Evolutionary conservation across 352 stramenopile species (phyloP).

Genomic region (Phytophthora ohioensis): DNA sequence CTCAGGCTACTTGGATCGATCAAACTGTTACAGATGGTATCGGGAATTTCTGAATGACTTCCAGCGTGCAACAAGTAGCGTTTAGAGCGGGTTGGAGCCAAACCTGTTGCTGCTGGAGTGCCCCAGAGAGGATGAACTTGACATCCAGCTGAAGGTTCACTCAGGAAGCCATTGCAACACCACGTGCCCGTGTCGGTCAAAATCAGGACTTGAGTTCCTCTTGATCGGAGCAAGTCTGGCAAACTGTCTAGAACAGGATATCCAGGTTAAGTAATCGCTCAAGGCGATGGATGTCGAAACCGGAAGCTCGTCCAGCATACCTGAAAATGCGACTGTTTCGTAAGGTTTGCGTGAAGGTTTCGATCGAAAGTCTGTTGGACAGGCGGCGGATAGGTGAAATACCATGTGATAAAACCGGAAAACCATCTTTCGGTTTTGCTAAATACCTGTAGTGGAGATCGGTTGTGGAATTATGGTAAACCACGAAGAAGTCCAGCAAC

Average conservation of each 20-base stretch:
- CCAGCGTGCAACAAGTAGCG: conserved; percentile 33
- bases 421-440: no score
- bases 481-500: neutral
- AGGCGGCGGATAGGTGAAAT: no score
- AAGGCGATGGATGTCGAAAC: conserved; percentile 30
- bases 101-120: conserved; percentile 28
- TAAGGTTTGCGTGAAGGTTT: no score
- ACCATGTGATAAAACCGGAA: no score
- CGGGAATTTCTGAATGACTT: conserved; percentile 31
- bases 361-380: no score
- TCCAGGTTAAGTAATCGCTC: conserved; percentile 34
- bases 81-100: conserved; percentile 1
- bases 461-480: no score
- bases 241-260: conserved; percentile 21
- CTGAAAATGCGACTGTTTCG: no score
- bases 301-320: conserved; percentile 27
- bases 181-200: conserved; percentile 23
- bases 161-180: conserved; percentile 49
- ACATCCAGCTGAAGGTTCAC: conserved; percentile 36
- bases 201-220: conserved; percentile 29
- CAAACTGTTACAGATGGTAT: conserved; percentile 33
- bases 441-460: no score
- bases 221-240: conserved; percentile 33
- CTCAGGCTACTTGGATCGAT: conserved; percentile 19
- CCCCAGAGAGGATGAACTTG: conserved; percentile 30